phyloP scores from a whole-genome alignment of 805 yeast genomes.

The Candida xyloterini region DNA sequence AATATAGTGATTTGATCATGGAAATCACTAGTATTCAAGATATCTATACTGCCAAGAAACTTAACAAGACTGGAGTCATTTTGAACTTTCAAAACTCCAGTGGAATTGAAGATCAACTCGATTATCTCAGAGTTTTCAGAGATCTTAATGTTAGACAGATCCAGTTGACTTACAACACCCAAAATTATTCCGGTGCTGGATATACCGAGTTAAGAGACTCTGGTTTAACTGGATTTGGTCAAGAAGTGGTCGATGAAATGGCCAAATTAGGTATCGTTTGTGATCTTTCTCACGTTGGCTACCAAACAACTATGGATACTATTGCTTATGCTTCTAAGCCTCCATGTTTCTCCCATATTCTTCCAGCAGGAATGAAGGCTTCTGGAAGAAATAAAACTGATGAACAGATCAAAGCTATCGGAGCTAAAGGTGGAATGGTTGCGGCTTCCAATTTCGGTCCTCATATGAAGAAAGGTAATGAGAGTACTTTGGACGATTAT shows the following conservation, averaged over 20 bases:
- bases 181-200: slow-evolving; percentile 23
- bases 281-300: slow-evolving; percentile 47
- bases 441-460: slow-evolving; percentile 23
- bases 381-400: slow-evolving; percentile 23
- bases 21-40: slow-evolving; percentile 17
- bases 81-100: slow-evolving; percentile 21
- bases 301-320: slow-evolving; percentile 44
- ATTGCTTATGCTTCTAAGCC: slow-evolving; percentile 27
- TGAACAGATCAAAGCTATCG: slow-evolving; percentile 21
- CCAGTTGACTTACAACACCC: slow-evolving; percentile 22
- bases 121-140: slow-evolving; percentile 19
- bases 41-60: slow-evolving; percentile 18
- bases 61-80: slow-evolving; percentile 21
- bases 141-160: slow-evolving; percentile 19
- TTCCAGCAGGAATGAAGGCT: slow-evolving; percentile 18
- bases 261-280: slow-evolving; percentile 48
- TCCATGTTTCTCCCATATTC: slow-evolving; percentile 28
- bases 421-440: slow-evolving; percentile 22
- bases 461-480: slow-evolving; percentile 23
- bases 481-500: slow-evolving; percentile 42
- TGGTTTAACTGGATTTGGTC: slow-evolving; percentile 43
- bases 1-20: slow-evolving; percentile 19
- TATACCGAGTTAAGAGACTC: slow-evolving; percentile 23
- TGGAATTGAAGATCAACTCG: slow-evolving; percentile 22
- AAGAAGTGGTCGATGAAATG: slow-evolving; percentile 42